Conservation (phyloP, 2,329 filamentous ascomycete species). For the Sporothrix luriei region DNA sequence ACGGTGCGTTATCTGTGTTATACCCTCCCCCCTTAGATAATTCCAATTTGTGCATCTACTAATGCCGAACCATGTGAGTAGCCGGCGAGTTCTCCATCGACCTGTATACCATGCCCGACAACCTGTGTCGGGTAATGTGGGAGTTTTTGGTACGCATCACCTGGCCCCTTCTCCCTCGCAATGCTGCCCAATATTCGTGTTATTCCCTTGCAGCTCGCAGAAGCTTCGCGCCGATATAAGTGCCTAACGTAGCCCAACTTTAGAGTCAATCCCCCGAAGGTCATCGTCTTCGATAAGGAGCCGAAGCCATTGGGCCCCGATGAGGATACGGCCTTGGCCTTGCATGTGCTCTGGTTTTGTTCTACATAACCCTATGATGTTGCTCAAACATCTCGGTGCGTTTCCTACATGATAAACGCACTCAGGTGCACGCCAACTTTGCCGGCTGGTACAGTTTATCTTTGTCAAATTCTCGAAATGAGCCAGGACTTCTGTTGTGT, state of each 20-base stretch:
- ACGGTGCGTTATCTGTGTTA: slow-evolving; percentile 60
- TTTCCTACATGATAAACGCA: not conserved
- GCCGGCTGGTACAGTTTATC: not conserved
- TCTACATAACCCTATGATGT: not conserved
- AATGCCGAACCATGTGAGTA: slow-evolving; percentile 41
- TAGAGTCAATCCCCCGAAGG: slow-evolving; percentile 29
- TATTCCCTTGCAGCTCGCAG: not conserved
- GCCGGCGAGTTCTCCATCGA: slow-evolving; percentile 98
- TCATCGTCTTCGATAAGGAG: slow-evolving; percentile 29
- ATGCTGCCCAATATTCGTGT: not conserved
- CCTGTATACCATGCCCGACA: slow-evolving; percentile 92
- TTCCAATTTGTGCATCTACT: not conserved
- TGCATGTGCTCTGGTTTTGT: not conserved
- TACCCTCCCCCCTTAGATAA: slow-evolving; percentile 35
- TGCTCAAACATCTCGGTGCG: not conserved
- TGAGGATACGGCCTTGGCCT: not conserved
- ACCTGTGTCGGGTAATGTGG: slow-evolving; percentile 90
- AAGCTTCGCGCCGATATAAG: not conserved
- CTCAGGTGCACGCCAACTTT: not conserved
- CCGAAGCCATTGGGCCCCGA: not conserved
- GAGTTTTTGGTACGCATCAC: slow-evolving; percentile 66
- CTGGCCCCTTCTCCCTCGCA: not conserved
- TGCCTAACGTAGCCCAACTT: not conserved
- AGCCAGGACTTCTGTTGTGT: not conserved
- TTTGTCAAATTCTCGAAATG: not conserved